Evolutionary conservation across 2,329 filamentous ascomycete species (phyloP), one percentile per base, ranked within the genome.

Genomic region (Fusarium sp.): DNA sequence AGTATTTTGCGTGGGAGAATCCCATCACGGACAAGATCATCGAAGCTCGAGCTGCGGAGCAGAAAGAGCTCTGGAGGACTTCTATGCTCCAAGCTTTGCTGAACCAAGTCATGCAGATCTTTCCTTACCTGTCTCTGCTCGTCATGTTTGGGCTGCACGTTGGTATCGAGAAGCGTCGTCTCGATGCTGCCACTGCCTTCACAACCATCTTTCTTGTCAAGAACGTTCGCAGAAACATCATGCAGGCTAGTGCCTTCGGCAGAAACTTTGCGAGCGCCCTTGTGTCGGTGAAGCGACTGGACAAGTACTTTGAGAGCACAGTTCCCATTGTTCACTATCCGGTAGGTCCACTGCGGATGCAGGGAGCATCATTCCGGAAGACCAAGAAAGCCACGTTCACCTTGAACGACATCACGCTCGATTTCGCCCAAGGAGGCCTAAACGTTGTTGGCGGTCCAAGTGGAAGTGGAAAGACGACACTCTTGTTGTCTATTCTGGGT

Each of bases 1-100:
- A 91, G 76, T 91, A 90, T 73, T 90, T 91, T 78, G 87, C 87
- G 3, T 91, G 89, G 89, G 89, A 91, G 76, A 83, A 85, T 20
- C 84, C 87, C 35, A 86, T 89, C 70, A 84, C 86, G 13, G 82
- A 85, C n/a, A 86, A 84, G 60, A 86, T 91, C 66, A 84, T 88
- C 34, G 81, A 84, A 6, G 84, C 88, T 13, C 86, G 89, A 3
- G 77, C 81, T 16, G 81, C 83, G 2, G 89, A 91, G 76, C 89
- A 90, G 70, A 86, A 85, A 48, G 85, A 86, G 41, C 83, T 90
- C 25, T 91, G 89, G 89, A 82, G 79, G 8, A 83, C 89, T 25
- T 86, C 87, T 8, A 78, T 90, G 20, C 82, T 88, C 64, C 85
- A 83, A 74, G 85, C 83, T 10, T 57, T 83, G 23, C 79, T 90